phyloP scores from a whole-genome alignment of 208 protist species.

The Leishmania martiniquensis region DNA sequence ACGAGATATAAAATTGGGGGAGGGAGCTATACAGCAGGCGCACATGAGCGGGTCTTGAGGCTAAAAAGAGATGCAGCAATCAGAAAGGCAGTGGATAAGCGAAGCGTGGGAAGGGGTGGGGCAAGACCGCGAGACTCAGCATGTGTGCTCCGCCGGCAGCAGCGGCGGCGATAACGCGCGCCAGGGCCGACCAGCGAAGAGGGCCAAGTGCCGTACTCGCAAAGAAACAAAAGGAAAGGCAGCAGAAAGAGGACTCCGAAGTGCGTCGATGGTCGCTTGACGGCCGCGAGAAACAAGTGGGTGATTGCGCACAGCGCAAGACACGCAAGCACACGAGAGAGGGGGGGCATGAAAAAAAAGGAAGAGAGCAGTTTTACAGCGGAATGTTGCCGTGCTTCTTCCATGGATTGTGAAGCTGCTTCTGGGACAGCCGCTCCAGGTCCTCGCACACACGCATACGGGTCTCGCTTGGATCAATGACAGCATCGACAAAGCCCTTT shows the following conservation, averaged over 20 bases:
- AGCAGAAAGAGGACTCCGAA: not conserved
- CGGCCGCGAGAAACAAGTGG: no score
- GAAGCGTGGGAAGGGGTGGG: no score
- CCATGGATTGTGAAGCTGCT: constrained; percentile 86
- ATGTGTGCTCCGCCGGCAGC: no score
- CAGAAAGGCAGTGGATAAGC: no score
- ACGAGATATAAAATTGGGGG: no score
- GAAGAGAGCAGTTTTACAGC: constrained; percentile 55
- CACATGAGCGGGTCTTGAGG: not conserved
- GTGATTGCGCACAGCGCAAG: no score
- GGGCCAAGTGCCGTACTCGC: no score
- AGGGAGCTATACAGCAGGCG: not conserved
- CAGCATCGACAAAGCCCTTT: constrained; percentile 95
- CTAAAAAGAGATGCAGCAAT: not conserved
- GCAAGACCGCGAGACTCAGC: no score
- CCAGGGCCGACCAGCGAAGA: no score
- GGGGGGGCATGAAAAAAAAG: not conserved
- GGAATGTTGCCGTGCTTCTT: constrained; percentile 97
- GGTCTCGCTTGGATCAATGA: constrained; percentile 92
- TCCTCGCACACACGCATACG: constrained; percentile 91
- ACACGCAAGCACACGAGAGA: not conserved
- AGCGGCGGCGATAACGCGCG: no score
- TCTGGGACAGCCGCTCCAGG: constrained; percentile 89
- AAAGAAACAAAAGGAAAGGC: not conserved
- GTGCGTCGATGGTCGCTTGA: no score